phyloP scores from a whole-genome alignment of 352 stramenopile species.

The Phytophthora boehmeriae region DNA sequence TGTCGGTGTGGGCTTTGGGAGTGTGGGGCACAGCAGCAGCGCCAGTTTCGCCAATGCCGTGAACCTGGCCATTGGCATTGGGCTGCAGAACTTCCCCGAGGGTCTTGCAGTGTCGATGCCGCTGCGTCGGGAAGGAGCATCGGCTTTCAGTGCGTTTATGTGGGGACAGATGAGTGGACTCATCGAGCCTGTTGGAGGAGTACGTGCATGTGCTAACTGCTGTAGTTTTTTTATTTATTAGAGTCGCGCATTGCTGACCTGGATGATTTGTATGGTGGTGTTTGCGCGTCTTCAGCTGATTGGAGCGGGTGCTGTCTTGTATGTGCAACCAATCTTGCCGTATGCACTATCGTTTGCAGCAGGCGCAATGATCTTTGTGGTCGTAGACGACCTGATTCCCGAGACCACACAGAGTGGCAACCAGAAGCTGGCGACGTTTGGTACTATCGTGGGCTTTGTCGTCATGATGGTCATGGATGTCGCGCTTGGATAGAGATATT shows the following conservation, averaged over 20 bases:
- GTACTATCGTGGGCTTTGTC: constrained; percentile 89
- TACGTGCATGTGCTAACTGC: constrained; percentile 35
- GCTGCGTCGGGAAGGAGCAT: constrained; percentile 84
- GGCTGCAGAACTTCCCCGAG: constrained; percentile 92
- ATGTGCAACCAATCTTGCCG: constrained; percentile 87
- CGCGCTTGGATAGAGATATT: constrained; percentile 60
- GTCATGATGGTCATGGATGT: constrained; percentile 94
- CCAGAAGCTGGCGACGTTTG: constrained; percentile 86
- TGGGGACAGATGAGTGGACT: constrained; percentile 90
- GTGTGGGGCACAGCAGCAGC: constrained; percentile 66
- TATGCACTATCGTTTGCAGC: constrained; percentile 92
- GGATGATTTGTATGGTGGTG: constrained; percentile 4
- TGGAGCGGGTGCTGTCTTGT: constrained; percentile 82
- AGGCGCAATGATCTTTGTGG: constrained; percentile 92
- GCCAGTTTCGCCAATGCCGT: constrained; percentile 84
- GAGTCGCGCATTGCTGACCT: background rate
- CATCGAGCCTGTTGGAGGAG: constrained; percentile 87
- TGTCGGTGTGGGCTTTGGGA: constrained; percentile 91
- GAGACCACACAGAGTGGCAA: constrained; percentile 90
- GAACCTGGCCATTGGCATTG: constrained; percentile 89
- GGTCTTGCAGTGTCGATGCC: constrained; percentile 90
- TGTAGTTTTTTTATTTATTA: background rate
- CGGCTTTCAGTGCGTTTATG: constrained; percentile 85
- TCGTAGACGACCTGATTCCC: constrained; percentile 91
- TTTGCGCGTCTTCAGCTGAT: constrained; percentile 57